Evolutionary conservation across 805 yeast species (phyloP), one percentile per base, ranked within the genome.

Genomic region (Wickerhamiella cacticola): DNA sequence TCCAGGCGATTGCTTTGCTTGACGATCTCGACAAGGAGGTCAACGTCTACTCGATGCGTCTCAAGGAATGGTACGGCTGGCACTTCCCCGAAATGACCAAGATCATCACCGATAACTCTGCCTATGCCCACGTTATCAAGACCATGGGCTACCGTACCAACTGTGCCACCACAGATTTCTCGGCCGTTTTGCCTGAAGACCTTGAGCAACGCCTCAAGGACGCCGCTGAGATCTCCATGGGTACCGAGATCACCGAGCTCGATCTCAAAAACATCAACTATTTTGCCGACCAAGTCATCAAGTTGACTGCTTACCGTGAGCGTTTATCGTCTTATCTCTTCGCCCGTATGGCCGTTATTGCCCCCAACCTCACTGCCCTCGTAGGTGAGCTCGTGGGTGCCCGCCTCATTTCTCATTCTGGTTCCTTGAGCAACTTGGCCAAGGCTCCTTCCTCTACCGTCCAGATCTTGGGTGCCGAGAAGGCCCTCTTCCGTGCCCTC

Each of bases 31-130:
- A 92, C 72, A 92, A 92, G 71, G 98, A 92, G 68, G 76, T 92
- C 60, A 92, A 92, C 72, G 92, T 96, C 46, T 92, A 89, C 61
- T 95, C 97, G 57, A 92, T 92, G 98, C 80, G 98, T 73, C 79
- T 89, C 70, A 92, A 89, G 72, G 98, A 92, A 72, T 92, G 98
- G 98, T 92, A 92, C 71, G 98, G 98, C 56, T 92, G 98, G 98
- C 98, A 92, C 69, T 92, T 92, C 80, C 98, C 98, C 34, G 98
- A 92, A 69, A 78, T 92, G 78, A 96, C 96, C 61, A 92, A 92
- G 76, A 86, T 89, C 66, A 83, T 92, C 59, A 79, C 82, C 57
- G 98, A 89, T 70, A 88, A 95, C 56, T 89, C 85, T 59, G 96
- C 96, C 41, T 89, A 79, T 67, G 97, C 97, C 53, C 82, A 94